phyloP scores from a whole-genome alignment of 179 eudicot genomes.

The Silene coronaria region DNA sequence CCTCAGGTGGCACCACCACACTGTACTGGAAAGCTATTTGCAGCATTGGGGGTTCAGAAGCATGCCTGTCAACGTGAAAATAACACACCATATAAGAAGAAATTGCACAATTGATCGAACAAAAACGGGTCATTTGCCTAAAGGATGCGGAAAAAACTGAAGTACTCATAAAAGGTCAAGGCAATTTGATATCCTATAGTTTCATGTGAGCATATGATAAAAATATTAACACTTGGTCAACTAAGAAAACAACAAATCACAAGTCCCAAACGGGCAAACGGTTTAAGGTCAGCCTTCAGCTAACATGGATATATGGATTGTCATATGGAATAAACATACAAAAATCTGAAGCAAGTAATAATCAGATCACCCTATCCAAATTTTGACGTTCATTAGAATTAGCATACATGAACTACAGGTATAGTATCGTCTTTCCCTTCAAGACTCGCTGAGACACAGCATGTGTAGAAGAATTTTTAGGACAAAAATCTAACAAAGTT shows the following conservation, averaged over 20 bases:
- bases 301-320: not conserved
- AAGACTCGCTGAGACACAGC: not conserved
- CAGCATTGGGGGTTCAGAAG: constrained; percentile 71
- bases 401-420: not conserved
- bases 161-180: constrained; percentile 7
- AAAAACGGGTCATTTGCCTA: constrained; percentile 1
- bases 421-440: not conserved
- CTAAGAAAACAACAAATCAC: not conserved
- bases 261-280: not conserved
- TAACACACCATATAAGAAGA: constrained; percentile 12
- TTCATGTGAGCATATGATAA: not conserved
- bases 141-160: not conserved
- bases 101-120: constrained; percentile 4
- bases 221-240: not conserved
- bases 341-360: not conserved
- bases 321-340: not conserved
- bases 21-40: constrained; percentile 96
- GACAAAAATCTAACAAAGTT: not conserved
- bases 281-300: not conserved
- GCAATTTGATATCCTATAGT: not conserved
- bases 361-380: not conserved
- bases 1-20: constrained; percentile 85
- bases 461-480: not conserved
- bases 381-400: not conserved
- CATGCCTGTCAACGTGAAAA: constrained; percentile 45